Evolutionary conservation across 331 rosid genomes (phyloP).

Genomic region (Spiraea crenata): DNA sequence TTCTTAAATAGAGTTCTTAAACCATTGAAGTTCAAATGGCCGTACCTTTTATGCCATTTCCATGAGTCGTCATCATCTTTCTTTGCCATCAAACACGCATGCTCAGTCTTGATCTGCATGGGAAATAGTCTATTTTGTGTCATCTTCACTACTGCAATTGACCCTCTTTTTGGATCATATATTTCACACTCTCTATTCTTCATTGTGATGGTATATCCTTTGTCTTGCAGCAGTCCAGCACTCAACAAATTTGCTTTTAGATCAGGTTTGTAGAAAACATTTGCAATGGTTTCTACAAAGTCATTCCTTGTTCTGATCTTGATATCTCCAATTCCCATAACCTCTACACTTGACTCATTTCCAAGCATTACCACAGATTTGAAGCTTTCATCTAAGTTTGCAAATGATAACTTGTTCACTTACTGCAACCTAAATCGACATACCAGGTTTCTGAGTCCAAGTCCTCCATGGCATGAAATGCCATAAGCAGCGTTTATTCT

Average conservation of each 20-base stretch:
- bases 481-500: conserved; percentile 1
- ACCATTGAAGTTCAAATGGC: too few relatives aligned
- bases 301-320: not conserved
- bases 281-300: not conserved
- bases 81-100: not conserved
- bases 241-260: conserved; percentile 14
- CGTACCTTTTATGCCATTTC: too few relatives aligned
- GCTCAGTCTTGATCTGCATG: not conserved
- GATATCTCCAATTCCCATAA: conserved; percentile 7
- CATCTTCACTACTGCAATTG: not conserved
- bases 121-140: not conserved
- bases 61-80: too few relatives aligned
- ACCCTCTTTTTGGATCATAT: not conserved
- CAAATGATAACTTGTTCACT: conserved; percentile 17
- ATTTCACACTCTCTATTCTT: not conserved
- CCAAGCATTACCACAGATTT: conserved; percentile 1
- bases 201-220: conserved; percentile 8
- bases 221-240: conserved; percentile 13
- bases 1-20: not conserved
- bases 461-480: not conserved
- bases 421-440: not conserved
- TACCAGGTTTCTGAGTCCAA: not conserved
- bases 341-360: not conserved
- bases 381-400: conserved; percentile 6
- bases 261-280: not conserved